Base-by-base conservation (phyloP, 225 moss, liverwort and hornwort species). In the Thuidium tamariscinum region DNA sequence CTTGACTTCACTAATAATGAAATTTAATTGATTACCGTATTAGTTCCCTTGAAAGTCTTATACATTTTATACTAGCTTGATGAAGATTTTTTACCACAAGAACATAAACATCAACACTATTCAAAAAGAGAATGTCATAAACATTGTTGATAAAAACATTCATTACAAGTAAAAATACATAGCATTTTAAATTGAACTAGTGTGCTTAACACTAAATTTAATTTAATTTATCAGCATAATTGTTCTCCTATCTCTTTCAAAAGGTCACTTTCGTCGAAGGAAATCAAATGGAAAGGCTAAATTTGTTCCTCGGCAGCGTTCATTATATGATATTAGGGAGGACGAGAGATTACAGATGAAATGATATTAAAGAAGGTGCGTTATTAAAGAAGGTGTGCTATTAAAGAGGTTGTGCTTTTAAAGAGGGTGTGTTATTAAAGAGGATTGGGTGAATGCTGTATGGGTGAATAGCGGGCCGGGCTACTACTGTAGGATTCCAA, bases 91-190 rank as follows among this genome's bases (percentile, higher is more conserved):
- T 29, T 30, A 29, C 29, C 46, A 59, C 59, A 46, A 16, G 4
- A 30, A 19, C 13, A 30, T 11, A 17, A 3, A 42, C 27, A 10
- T 42, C 9, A 44, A 27, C 11, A 44, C 10, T 9, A 27, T 70
- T 71, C 19, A 18, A 49, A 20, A 30, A 20, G 2, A 16, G 1
- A 18, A 32, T 71, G 17, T 5, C 5, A 3, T 16, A 29, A 44
- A 46, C 6, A 30, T 18, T 2, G 1, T 46, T 48, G 6, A 1
- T 17, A 6, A 30, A 48, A 30, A 11, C 1, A 30, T 30, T 72
- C 32, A 32, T 49, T 4, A 19, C 7, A 7, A 20, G 0, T 34
- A 14, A 20, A 32, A 32, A 2, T 0, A 12, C 12, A 12, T 19
- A 32, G 12, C 19, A 49, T 49, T 34, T 12, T 7, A 0, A 74